Evolutionary conservation across 768 basidiomycete genomes (phyloP), one percentile per base, ranked within the genome.

Genomic region (Tephrocybe sp.): DNA sequence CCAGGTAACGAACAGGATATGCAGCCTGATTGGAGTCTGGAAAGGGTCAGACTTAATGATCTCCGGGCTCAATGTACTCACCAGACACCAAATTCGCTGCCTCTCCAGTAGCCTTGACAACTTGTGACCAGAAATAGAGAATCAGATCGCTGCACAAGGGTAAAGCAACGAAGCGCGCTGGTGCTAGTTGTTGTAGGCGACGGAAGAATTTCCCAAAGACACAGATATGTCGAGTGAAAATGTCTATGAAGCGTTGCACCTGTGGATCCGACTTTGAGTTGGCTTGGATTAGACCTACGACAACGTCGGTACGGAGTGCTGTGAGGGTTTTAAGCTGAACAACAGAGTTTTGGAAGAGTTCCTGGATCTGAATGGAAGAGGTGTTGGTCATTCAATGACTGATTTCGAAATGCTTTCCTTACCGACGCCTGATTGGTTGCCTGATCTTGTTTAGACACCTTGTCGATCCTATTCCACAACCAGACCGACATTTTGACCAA

Each of bases 141-240:
- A 93, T 78, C 21, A 91, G 63, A 46, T 86, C 82, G 25, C 75
- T 77, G 57, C 84, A 89, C 36, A 70, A 65, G 2, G 87, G 84
- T 19, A 92, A 67, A 32, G 69, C 64, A 5, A 85, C 77, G 60
- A 93, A 92, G 16, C 80, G 80, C 32, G 71, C 49, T 16, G 70
- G 57, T 9, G 78, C 73, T 16, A 86, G 73, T 58, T 87, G 83
- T 54, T 91, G 86, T 55, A 92, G 60, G 26, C 86, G 76, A 38
- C 88, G 76, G 71, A 91, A 92, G 59, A 87, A 84, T 65, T 92
- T 92, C 12, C 90, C 92, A 58, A 90, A 85, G 26, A 79, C 63
- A 35, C 78, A 78, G 24, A 89, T 71, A 57, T 91, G 89, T 40
- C 80, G 80, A 7, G 86, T 86, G 24, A 92, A 66, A 28, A 77